Conservation (phyloP, 2,329 filamentous ascomycete species). For the Alternaria incomplexa region DNA sequence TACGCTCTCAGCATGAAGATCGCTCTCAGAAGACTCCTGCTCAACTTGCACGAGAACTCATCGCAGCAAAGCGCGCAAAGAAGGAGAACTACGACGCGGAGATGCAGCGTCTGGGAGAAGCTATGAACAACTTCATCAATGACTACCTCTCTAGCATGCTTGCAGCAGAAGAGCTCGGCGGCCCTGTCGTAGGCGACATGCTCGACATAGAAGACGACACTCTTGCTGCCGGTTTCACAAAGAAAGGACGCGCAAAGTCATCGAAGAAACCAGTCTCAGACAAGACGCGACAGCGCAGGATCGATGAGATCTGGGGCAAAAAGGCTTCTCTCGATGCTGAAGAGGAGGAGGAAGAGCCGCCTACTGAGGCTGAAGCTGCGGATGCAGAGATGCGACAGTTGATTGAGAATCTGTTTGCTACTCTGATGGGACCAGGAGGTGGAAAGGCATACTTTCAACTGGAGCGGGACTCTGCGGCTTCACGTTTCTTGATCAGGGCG, state of each 20-base stretch:
- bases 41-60: constrained; percentile 67
- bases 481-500: constrained; percentile 60
- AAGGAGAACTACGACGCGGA: constrained; percentile 67
- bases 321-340: constrained; percentile 29
- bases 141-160: constrained; percentile 74
- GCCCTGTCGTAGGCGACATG: constrained; percentile 79
- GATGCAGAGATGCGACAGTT: constrained; percentile 56
- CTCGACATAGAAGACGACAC: constrained; percentile 66
- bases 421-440: constrained; percentile 42
- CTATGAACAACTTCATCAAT: constrained; percentile 74
- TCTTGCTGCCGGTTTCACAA: constrained; percentile 61
- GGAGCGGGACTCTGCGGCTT: constrained; percentile 58
- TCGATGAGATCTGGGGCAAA: constrained; percentile 58
- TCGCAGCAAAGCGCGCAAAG: constrained; percentile 66
- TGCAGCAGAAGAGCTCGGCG: constrained; percentile 82
- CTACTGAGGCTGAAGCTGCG: constrained; percentile 56
- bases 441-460: constrained; percentile 57
- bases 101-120: constrained; percentile 65
- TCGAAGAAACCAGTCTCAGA: constrained; percentile 46
- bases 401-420: constrained; percentile 55
- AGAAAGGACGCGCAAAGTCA: constrained; percentile 54
- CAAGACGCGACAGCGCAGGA: constrained; percentile 54
- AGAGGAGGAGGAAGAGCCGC: constrained; percentile 31
- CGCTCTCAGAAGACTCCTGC: constrained; percentile 65
- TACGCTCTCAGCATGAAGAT: constrained; percentile 64